Base-by-base conservation (phyloP, 2,329 filamentous ascomycete genomes). In the Colletotrichum sublineola region DNA sequence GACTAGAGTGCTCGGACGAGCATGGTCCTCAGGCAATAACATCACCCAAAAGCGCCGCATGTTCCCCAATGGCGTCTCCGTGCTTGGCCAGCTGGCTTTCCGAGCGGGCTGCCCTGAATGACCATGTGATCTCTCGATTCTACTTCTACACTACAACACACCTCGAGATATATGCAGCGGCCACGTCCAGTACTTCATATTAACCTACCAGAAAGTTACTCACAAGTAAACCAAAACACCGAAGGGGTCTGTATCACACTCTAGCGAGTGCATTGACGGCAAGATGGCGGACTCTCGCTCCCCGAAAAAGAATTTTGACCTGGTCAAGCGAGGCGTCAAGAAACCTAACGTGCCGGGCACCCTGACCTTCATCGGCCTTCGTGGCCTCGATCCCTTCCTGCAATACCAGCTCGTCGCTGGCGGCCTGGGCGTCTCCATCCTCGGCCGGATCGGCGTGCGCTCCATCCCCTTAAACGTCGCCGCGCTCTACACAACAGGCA, bases 381-480 rank as follows among this genome's bases (percentile, higher is more conserved):
- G 83, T 62, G 74, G 78, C 15, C 77, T 82, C 61, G 80, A 81
- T 68, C 73, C 78, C 7, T 29, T 80, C 20, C 77, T 82, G 2
- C 81, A 82, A 73, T 80, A 79, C 68, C 68, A 78, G 48, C 73
- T 82, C 36, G 75, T 82, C 67, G 62, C 77, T 67, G 63, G 74
- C 65, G 73, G 79, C 85, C 74, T 80, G 84, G 69, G 88, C 74
- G 78, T 82, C 24, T 78, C 85, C 36, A 77, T 89, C 52, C 83
- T 91, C 73, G 77, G 84, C 64, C 79, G 77, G 5, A 75, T 88
- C 11, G 86, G 87, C 61, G 76, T 88, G 52, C 77, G 78, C 14
- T 79, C 82, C 9, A 78, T 88, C 33, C 75, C 81, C n/a, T 81
- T 85, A 20, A 78, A 82, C 20, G 79, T 82, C 9, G 74, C 82